These are phyloP conservation scores for Saccharomycopsis hybrid DNA, from an alignment of 1,139 yeast species.

Conservation along the genomic window DNA sequence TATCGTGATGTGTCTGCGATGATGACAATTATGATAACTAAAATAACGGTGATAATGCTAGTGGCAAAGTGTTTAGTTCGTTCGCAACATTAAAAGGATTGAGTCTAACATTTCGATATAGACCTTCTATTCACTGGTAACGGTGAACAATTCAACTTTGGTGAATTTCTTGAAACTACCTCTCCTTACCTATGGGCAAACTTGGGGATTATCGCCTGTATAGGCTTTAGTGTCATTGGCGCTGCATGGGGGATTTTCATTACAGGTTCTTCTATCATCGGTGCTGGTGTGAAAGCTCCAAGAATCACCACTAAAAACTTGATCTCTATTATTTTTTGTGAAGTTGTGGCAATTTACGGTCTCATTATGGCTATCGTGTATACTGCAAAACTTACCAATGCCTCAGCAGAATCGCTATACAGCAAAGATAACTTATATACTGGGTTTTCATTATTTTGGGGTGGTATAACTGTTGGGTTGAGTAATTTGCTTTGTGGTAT, in stretches of 20 bases:
- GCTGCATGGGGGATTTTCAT: constrained; percentile 99
- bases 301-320: constrained; percentile 95
- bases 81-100: too few relatives aligned
- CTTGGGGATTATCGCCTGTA: constrained; percentile 86
- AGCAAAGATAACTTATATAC: constrained; percentile 89
- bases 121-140: constrained; percentile 84
- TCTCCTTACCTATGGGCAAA: constrained; percentile 98
- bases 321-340: constrained; percentile 96
- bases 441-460: constrained; percentile 95
- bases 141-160: constrained; percentile 87
- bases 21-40: too few relatives aligned
- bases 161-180: constrained; percentile 74
- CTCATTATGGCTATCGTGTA: constrained; percentile 97
- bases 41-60: too few relatives aligned
- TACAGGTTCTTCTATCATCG: constrained; percentile 90
- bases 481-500: constrained; percentile 94
- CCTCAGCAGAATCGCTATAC: constrained; percentile 48
- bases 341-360: constrained; percentile 98
- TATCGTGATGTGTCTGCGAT: too few relatives aligned
- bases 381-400: constrained; percentile 75
- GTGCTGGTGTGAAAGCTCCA: constrained; percentile 98
- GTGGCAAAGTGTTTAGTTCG: too few relatives aligned
- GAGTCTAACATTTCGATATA: too few relatives aligned
- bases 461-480: constrained; percentile 92
- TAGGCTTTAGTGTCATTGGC: constrained; percentile 92